Base-by-base conservation (phyloP, 345 rosid species). In the Linum trigynum region DNA sequence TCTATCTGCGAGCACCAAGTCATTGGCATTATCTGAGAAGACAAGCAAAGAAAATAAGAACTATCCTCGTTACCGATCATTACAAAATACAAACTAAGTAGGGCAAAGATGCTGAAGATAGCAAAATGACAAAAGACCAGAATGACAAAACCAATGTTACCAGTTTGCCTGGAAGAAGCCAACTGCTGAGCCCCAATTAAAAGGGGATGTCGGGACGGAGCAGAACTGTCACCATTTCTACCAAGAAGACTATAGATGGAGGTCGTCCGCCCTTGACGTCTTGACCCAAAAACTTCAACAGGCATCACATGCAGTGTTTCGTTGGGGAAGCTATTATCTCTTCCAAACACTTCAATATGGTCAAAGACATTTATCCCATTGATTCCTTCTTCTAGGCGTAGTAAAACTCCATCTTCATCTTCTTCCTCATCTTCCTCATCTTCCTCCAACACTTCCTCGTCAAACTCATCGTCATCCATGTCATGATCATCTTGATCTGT, bases 401-500 rank as follows among this genome's bases (percentile, higher is more conserved):
- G 83, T 74, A 92, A 84, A 66, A 92, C 91, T 45, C 97, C 94
- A 58, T 87, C 96, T 71, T 85, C 96, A 17, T 91, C 98, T 62
- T 89, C 95, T 64, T 85, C 98, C 12, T 87, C 97, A 61, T 90
- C 98, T 10, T 87, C 98, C 57, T 89, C 92, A 40, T 85, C 92
- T 71, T 90, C 98, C 71, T 88, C 98, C 77, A 86, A 63, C 65
- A 90, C 84, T 77, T 92, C 98, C 72, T 92, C 98, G 79, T 90
- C 98, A 65, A 85, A 85, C 66, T 85, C 94, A 70, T 87, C 95
- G 77, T 85, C 94, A 75, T 92, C 97, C 63, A 92, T 85, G 78
- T 92, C 98, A 78, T 88, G 96, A 71, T 89, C 98, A 79, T 92
- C 98, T 75, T 90, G 97, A 82, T 92, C 97, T 7, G 86, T 85